Evolutionary conservation across 768 basidiomycete species (phyloP).

Genomic region (Amanita polypyramis): DNA sequence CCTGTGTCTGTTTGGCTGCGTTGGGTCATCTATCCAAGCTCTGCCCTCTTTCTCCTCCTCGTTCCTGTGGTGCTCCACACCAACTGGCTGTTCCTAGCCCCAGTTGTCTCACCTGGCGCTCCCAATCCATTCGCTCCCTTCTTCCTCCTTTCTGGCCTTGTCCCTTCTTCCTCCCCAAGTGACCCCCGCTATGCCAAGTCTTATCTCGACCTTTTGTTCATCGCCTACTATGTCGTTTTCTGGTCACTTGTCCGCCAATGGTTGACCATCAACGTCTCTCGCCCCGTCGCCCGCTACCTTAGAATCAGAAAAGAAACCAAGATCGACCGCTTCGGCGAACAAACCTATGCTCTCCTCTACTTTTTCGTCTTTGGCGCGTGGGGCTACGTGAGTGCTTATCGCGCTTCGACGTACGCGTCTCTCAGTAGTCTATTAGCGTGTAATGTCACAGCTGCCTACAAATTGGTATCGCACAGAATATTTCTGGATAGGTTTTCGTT

Average conservation of each 20-base stretch:
- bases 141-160: slow-evolving; percentile 60
- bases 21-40: slow-evolving; percentile 71
- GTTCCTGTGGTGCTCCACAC: slow-evolving; percentile 49
- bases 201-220: slow-evolving; percentile 66
- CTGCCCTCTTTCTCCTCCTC: slow-evolving; percentile 58
- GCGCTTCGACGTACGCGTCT: neutral
- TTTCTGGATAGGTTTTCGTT: slow-evolving; percentile 69
- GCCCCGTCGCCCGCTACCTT: slow-evolving; percentile 57
- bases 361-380: slow-evolving; percentile 58
- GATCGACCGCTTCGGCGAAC: slow-evolving; percentile 82
- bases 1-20: slow-evolving; percentile 33
- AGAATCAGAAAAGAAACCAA: slow-evolving; percentile 62
- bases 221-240: slow-evolving; percentile 76
- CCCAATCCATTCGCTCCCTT: slow-evolving; percentile 68
- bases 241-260: slow-evolving; percentile 83
- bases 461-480: slow-evolving; percentile 78
- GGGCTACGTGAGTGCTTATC: slow-evolving; percentile 57
- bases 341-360: slow-evolving; percentile 80
- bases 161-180: slow-evolving; percentile 38
- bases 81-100: slow-evolving; percentile 49
- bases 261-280: slow-evolving; percentile 52
- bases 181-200: slow-evolving; percentile 64
- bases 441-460: slow-evolving; percentile 76
- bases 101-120: slow-evolving; percentile 32
- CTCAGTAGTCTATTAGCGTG: slow-evolving; percentile 34